These are phyloP conservation scores for Leccinum subtestaceum DNA, from an alignment of 768 basidiomycete species.

Conservation along the genomic window DNA sequence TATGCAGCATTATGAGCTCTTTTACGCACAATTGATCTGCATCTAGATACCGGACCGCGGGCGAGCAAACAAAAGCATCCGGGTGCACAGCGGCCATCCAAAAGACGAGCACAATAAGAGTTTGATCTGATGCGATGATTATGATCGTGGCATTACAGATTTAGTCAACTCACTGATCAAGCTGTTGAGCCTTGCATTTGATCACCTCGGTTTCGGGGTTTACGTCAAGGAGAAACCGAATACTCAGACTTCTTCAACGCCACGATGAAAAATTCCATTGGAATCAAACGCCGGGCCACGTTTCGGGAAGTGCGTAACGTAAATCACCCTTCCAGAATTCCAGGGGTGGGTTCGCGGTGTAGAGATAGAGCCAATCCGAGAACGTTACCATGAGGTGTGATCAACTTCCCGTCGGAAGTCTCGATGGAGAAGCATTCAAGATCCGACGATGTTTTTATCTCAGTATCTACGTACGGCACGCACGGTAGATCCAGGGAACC, in stretches of 20 bases:
- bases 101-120: neutral
- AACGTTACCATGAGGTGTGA: neutral
- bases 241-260: neutral
- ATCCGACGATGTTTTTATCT: neutral
- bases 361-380: neutral
- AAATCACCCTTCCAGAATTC: neutral
- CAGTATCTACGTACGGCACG: neutral
- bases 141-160: neutral
- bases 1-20: neutral
- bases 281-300: slow-evolving; percentile 8
- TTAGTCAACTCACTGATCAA: neutral
- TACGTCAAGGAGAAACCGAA: neutral
- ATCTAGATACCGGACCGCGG: slow-evolving; percentile 1
- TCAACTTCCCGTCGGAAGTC: neutral
- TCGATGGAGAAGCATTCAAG: neutral
- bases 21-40: neutral
- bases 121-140: neutral
- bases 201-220: neutral
- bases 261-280: slow-evolving; percentile 6
- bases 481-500: neutral
- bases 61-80: neutral
- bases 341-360: neutral
- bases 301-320: slow-evolving; percentile 4
- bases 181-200: neutral
- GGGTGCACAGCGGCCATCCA: neutral